Evolutionary conservation across 1,284 basidiomycete genomes (phyloP).

Genomic region (Kalmanozyma brasiliensis): DNA sequence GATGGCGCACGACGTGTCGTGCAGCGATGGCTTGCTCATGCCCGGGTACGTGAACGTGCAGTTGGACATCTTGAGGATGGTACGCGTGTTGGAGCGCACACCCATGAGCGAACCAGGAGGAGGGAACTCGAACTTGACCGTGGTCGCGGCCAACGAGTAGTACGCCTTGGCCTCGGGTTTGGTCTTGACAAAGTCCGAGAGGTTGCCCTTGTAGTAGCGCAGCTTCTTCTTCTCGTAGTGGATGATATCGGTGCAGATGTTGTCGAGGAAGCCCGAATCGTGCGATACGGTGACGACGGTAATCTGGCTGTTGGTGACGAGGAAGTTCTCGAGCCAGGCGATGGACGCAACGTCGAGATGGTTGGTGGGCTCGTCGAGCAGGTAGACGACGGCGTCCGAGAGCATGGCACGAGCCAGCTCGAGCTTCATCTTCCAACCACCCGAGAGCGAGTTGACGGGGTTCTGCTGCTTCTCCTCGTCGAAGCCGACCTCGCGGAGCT

Average conservation of each 20-base stretch:
- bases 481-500: constrained; percentile 75
- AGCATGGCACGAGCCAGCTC: constrained; percentile 75
- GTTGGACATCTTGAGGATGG: constrained; percentile 91
- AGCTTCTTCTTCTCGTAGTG: constrained; percentile 98
- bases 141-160: constrained; percentile 93
- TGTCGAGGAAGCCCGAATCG: constrained; percentile 97
- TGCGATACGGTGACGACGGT: constrained; percentile 97
- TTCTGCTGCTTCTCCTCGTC: constrained; percentile 86
- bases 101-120: constrained; percentile 96
- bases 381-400: constrained; percentile 80
- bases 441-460: constrained; percentile 88
- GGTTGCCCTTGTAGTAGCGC: constrained; percentile 93
- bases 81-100: constrained; percentile 93
- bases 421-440: constrained; percentile 98
- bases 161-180: constrained; percentile 96
- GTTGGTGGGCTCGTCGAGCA: constrained; percentile 93
- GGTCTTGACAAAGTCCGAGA: constrained; percentile 88
- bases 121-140: constrained; percentile 96
- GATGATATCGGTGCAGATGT: constrained; percentile 96
- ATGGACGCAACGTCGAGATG: constrained; percentile 80
- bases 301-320: constrained; percentile 65
- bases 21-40: constrained; percentile 81
- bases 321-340: constrained; percentile 91
- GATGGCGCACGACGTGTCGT: constrained; percentile 89
- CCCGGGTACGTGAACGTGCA: constrained; percentile 97